A percentile compares a stretch with the other conserved stretches of the same genome.
Conservation (phyloP, 2,329 filamentous ascomycete species). For the Massarina eburnea region DNA sequence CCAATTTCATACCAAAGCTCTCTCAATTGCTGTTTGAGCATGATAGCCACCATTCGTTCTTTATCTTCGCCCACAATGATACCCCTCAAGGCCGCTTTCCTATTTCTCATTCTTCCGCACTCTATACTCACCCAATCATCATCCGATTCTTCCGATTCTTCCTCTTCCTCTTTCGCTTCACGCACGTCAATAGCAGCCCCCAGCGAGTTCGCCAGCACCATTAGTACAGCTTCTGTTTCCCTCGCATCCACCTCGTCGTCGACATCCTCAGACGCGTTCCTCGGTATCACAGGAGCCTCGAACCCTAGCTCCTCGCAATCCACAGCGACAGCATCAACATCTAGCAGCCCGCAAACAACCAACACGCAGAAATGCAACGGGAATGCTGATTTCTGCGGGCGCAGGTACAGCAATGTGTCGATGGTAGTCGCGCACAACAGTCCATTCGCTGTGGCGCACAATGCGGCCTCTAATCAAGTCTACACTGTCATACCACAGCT, state of each 20-base stretch:
- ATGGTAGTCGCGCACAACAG: constrained; percentile 42
- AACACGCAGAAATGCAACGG: constrained; percentile 40
- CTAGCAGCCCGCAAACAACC: constrained; percentile 14
- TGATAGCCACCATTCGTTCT: not conserved
- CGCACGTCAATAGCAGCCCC: not conserved
- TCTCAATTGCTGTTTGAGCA: not conserved
- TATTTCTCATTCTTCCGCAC: not conserved
- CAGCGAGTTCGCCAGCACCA: not conserved
- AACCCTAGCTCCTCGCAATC: constrained; percentile 12
- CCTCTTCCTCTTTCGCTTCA: not conserved
- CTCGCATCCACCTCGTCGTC: constrained; percentile 8
- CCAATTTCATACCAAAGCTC: not conserved
- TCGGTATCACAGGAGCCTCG: constrained; percentile 20
- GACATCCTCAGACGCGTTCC: constrained; percentile 14
- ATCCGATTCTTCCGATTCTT: not conserved
- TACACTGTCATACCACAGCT: constrained; percentile 32
- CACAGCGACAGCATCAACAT: constrained; percentile 11
- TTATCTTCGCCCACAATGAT: not conserved
- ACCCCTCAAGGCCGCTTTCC: not conserved
- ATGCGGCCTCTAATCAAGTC: constrained; percentile 38
- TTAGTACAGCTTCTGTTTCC: constrained; percentile 7
- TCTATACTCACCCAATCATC: not conserved
- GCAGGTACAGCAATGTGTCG: constrained; percentile 38
- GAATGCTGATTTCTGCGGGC: constrained; percentile 36
- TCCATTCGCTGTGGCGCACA: constrained; percentile 31